Conservation (phyloP, 805 yeast species). For the Lipomyces chichibuensis region DNA sequence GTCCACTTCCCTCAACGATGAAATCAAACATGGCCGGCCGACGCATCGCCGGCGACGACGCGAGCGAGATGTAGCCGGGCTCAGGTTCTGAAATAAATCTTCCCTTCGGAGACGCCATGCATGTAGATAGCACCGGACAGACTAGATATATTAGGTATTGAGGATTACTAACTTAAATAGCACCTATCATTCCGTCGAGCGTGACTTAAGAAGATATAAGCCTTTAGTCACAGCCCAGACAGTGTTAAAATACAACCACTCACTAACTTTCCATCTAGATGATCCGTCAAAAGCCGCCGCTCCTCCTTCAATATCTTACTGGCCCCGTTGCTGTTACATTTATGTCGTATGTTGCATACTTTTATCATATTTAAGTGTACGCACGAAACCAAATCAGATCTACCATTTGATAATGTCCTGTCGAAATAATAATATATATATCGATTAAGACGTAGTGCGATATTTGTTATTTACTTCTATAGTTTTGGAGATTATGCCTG, state of each 20-base stretch:
- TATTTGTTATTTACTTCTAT: too few species aligned
- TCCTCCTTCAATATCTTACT: neutral
- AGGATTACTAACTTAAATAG: neutral
- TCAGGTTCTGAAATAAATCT: constrained; percentile 6
- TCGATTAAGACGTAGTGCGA: too few species aligned
- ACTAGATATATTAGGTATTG: neutral
- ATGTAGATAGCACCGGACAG: neutral
- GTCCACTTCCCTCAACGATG: constrained; percentile 26
- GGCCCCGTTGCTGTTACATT: neutral
- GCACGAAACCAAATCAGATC: too few species aligned
- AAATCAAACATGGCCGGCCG: constrained; percentile 33
- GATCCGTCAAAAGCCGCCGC: neutral
- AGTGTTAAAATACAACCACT: neutral
- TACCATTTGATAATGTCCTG: too few species aligned
- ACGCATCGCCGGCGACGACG: constrained; percentile 32
- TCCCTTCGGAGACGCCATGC: constrained; percentile 22
- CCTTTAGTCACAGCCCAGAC: too few species aligned
- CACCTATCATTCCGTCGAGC: neutral
- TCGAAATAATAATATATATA: too few species aligned
- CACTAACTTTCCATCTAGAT: neutral
- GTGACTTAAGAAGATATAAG: too few species aligned
- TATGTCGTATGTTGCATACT: neutral
- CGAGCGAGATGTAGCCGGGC: constrained; percentile 26
- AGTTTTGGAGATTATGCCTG: neutral
- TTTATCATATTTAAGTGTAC: too few species aligned